Evolutionary conservation across 2,329 filamentous ascomycete species (phyloP), one percentile per base, ranked within the genome.

Genomic region (Elsinoe arachidis): DNA sequence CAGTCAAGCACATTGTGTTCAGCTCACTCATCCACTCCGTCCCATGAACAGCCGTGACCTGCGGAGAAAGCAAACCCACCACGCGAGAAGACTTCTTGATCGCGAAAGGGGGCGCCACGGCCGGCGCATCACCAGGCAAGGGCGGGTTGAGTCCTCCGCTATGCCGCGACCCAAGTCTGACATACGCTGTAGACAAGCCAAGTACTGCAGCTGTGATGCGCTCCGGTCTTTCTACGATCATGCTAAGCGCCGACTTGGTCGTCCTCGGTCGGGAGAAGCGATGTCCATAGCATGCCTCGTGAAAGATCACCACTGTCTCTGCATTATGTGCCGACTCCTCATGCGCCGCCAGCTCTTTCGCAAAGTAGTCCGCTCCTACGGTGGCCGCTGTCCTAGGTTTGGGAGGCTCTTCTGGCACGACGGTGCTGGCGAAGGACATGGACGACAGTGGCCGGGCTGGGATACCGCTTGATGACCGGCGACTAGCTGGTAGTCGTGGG

Each of bases 211-310:
- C 93, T 64, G 88, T 87, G 62, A 99, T 84, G 59, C 93, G 80
- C 74, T 99, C 93, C 0, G 93, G 93, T 10, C 93, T 81, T 73
- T 99, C 93, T 51, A 99, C 91, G 62, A 99, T 96, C 58, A 85
- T 87, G 65, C 77, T 83, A 1, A 97, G 78, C 14, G 81, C 80
- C 44, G 76, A 79, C 65, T 86, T 86, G 19, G 83, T 86, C 0
- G 90, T 86, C 64, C 87, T 85, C 3, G 90, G 90, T 44, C 93
- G 81, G 10, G 91, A 89, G 71, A 85, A 99, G 19, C 90, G 85
- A 73, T 99, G 93, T 21, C 92, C 91, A 69, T 97, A 99, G 72
- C 92, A 96, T 55, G 87, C 85, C 73, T 99, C 93, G 66, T 97
- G 90, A 1, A 99, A 75, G 30, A 99, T 80, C 47, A 97, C 90